Evolutionary conservation across 805 yeast genomes (phyloP), one percentile per base, ranked within the genome.

Genomic region (Scheffersomyces spartinae): DNA sequence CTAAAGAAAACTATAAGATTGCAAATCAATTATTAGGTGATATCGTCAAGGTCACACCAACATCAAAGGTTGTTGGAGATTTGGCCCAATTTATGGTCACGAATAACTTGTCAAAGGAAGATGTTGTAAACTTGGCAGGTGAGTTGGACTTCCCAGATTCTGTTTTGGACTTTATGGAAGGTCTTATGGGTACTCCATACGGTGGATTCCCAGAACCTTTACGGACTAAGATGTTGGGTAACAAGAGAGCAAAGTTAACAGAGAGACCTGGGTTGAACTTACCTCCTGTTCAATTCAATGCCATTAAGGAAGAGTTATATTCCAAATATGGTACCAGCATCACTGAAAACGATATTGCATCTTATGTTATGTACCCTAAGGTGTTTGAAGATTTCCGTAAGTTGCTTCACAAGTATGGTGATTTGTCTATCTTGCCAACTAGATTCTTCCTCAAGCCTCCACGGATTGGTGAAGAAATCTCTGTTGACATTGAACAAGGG

Each of bases 151-250:
- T 91, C 95, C 99, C 98, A 36, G 96, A 81, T 49, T 88, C 97
- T 12, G 95, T 91, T 10, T 70, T 91, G 52, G 99, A 91, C 59
- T 91, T 91, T 73, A 85, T 91, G 71, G 95, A 91, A 66, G 99
- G 99, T 44, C 71, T 91, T 53, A 91, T 91, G 82, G 99, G 99
- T 52, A 91, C 91, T 40, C 99, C 99, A 47, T 84, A 83, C 52
- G 99, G 98, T 40, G 99, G 99, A 6, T 91, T 91, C 94, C 98
- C 99, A 32, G 99, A 91, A 62, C 98, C 99, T 20, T 68, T 91
- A 57, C 77, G 99, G 62, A 68, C 95, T 20, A 83, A 86, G 54
- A 71, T 91, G 35, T 73, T 91, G 47, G 74, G 75, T 45, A 93
- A 86, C 53, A 85, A 85, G 76, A 80, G 98, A 64, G 75, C 81